Evolutionary conservation across 768 basidiomycete species (phyloP).

Genomic region (Tubosaeta sp.): DNA sequence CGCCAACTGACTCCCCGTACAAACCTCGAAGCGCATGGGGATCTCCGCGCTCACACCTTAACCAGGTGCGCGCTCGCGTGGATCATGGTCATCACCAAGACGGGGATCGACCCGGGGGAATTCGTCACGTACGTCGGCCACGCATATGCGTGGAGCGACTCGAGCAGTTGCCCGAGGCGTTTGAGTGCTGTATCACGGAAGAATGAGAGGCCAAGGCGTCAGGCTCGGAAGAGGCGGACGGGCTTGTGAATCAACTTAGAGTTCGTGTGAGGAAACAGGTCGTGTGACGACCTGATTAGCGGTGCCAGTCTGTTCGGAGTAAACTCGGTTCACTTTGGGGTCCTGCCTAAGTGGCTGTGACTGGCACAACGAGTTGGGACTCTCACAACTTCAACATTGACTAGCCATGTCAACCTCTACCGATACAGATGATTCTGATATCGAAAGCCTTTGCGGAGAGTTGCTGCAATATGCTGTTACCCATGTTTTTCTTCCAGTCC

Average conservation of each 20-base stretch:
- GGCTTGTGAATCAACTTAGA: conserved; percentile 58
- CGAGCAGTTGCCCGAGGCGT: conserved; percentile 60
- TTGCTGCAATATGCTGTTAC: not conserved
- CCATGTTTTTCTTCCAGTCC: not conserved
- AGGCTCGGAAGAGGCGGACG: conserved; percentile 31
- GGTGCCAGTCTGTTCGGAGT: too few relatives aligned
- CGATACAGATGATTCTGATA: too few relatives aligned
- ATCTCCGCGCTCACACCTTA: conserved; percentile 85
- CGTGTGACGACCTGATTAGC: too few relatives aligned
- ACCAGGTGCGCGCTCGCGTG: conserved; percentile 80
- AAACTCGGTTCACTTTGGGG: too few relatives aligned
- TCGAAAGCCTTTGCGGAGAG: too few relatives aligned
- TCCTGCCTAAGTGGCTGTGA: too few relatives aligned
- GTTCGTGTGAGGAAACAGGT: conserved; percentile 39
- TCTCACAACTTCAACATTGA: too few relatives aligned
- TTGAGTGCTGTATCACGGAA: conserved; percentile 75
- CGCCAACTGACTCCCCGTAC: not conserved
- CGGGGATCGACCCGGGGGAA: conserved; percentile 62
- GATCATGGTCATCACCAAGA: conserved; percentile 69
- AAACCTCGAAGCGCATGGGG: conserved; percentile 85
- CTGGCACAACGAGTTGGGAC: too few relatives aligned
- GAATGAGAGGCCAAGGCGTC: conserved; percentile 27
- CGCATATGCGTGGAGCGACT: conserved; percentile 37
- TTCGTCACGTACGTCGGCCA: conserved; percentile 78
- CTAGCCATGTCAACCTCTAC: too few relatives aligned